Conservation (phyloP, 345 rosid species). For the Populus simonii region DNA sequence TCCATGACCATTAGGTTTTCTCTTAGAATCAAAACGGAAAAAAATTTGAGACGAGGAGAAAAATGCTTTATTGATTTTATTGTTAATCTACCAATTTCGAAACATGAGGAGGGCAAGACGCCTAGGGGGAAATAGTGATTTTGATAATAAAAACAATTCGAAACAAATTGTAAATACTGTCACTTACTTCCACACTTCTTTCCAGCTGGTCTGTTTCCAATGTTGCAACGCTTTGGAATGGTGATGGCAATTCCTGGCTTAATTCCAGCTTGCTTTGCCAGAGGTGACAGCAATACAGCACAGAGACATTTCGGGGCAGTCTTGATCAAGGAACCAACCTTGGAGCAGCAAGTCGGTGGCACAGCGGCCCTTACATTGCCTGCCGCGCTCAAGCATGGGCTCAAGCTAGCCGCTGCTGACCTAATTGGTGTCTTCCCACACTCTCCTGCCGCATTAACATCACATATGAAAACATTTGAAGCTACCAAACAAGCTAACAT, state of each 20-base stretch:
- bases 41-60: too few species aligned
- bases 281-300: constrained; percentile 68
- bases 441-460: constrained; percentile 49
- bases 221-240: constrained; percentile 81
- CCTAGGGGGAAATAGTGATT: background rate
- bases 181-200: constrained; percentile 81
- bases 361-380: constrained; percentile 46
- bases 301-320: constrained; percentile 76
- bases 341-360: constrained; percentile 67
- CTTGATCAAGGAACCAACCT: constrained; percentile 56
- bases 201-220: constrained; percentile 61
- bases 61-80: too few species aligned
- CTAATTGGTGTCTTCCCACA: constrained; percentile 68
- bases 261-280: constrained; percentile 76
- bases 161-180: background rate
- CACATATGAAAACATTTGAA: constrained; percentile 12
- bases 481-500: constrained; percentile 31
- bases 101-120: too few species aligned
- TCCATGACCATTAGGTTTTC: too few species aligned
- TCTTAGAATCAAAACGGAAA: too few species aligned
- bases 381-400: constrained; percentile 70
- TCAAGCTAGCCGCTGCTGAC: constrained; percentile 65
- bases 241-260: constrained; percentile 68
- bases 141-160: background rate
- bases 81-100: too few species aligned